Base-by-base conservation (phyloP, 2,329 filamentous ascomycete genomes). In the Cercospora sojina region DNA sequence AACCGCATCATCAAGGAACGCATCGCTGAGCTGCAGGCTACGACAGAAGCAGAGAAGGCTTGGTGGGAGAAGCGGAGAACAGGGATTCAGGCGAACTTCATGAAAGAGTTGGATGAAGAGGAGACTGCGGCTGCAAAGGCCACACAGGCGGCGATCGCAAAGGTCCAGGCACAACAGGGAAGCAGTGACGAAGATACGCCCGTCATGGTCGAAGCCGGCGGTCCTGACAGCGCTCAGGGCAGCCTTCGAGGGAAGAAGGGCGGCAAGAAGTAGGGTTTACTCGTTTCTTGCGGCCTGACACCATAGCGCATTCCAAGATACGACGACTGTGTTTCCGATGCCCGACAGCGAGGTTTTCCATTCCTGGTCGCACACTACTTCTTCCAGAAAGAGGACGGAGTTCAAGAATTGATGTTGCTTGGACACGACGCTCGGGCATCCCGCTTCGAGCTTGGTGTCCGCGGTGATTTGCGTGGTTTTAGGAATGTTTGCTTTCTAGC, bases 31-130 rank as follows among this genome's bases (percentile, higher is more conserved):
- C 88, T 97, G 66, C 88, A 93, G 74, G 81, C 83, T 29, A 90
- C 91, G 75, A 83, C 88, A 1, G 84, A 86, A 9, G 83, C 87
- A 47, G 95, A 98, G 81, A 91, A 91, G 81, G 85, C 90, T 75
- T 97, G 93, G 92, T 99, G 95, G 95, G 91, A 92, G 77, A 91
- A 91, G 83, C 91, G 90, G 77, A 87, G 88, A 73, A 85, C 87
- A 55, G 85, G 85, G 69, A 93, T 96, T 71, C 85, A 90, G 78
- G 84, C 86, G 62, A 90, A 89, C 13, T 93, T 95, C 74, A 90
- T 96, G 86, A 92, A 91, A 80, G 93, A 97, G 82, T 83, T 97
- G 57, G 90, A 93, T 64, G 85, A 86, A 27, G 74, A 72, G 57
- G 69, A 69, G 27, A 62, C 59, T 32, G 56, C 51, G 13, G 23